phyloP scores from a whole-genome alignment of 106 monocot genomes.

The Allium cepa region DNA sequence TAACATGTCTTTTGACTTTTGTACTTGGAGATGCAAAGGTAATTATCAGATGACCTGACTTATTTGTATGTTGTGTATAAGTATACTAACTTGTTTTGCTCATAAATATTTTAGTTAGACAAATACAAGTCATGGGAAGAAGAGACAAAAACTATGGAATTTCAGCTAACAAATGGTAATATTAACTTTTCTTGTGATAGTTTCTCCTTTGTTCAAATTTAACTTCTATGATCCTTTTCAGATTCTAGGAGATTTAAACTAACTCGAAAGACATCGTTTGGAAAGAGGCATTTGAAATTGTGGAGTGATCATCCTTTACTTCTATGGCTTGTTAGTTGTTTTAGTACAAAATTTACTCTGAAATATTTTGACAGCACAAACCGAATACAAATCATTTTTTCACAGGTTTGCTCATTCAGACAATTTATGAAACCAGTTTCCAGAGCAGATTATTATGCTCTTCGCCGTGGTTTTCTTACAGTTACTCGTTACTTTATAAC shows the following conservation, averaged over 20 bases:
- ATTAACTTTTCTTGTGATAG: not conserved
- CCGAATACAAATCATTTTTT: no score
- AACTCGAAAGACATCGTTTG: constrained; percentile 34
- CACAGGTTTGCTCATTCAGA: constrained; percentile 29
- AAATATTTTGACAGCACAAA: no score
- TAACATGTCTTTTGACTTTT: constrained; percentile 8
- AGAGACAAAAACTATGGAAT: constrained; percentile 33
- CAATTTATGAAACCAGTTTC: constrained; percentile 27
- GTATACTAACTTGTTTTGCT: not conserved
- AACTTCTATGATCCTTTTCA: not conserved
- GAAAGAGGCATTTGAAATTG: constrained; percentile 29
- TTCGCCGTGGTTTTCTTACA: constrained; percentile 34
- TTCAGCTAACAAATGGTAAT: constrained; percentile 29
- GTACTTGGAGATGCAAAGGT: constrained; percentile 16
- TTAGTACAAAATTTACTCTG: no score
- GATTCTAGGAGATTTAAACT: constrained; percentile 42
- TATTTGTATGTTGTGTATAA: no score
- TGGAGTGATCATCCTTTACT: constrained; percentile 29
- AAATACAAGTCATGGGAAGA: constrained; percentile 36
- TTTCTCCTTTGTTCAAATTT: not conserved
- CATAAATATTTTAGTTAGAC: constrained; percentile 21
- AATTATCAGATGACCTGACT: not conserved
- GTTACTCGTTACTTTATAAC: constrained; percentile 12
- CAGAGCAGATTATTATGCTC: constrained; percentile 43
- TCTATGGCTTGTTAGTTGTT: constrained; percentile 27